Evolutionary conservation across 345 rosid species (phyloP), one percentile per base, ranked within the genome.

Genomic region (Eucalyptus marginata): DNA sequence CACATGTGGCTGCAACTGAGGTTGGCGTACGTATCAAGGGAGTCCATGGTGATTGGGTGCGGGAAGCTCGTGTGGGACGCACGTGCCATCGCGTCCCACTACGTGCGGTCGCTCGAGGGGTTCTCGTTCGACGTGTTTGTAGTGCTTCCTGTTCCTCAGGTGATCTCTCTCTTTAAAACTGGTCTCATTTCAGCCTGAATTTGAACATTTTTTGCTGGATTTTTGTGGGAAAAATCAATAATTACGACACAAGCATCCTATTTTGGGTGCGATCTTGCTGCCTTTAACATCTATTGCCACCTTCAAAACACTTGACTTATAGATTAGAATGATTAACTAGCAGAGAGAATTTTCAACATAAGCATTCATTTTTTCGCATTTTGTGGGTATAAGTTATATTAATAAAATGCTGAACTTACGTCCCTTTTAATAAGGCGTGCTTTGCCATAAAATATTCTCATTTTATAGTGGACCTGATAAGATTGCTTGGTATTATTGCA

Each of bases 41-140:
- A 93, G 93, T 94, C 95, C 16, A 92, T 94, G 10, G 97, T 94
- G 31, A 89, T 94, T 15, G 97, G 97, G 13, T 93, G 96, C 31
- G 95, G 97, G 16, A 93, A 94, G 68, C 95, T 95, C 87, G 95
- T 93, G 93, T 95, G 97, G 97, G 95, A 94, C 91, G 92, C 95
- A 49, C 92, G 94, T 64, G 96, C 93, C 49, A 92, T 95, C 40
- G 93, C 93, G 68, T 62, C 90, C 17, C 96, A 94, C 89, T 95
- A 94, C 89, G 64, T 90, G 24, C 88, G 93, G 54, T 95, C 97
- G 13, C 85, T 94, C 11, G 89, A 87, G 51, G 94, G 94, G 25
- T 92, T 95, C 90, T 94, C 95, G 96, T 90, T 95, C 80, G 96
- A 95, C 84, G 90, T 88, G 17, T 95, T 94, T n/a, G 95, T 95